A percentile compares a stretch with the other conserved stretches of the same genome.
These are phyloP conservation scores for Teratosphaeria pseudoeucalypti DNA, from an alignment of 2,329 filamentous ascomycete genomes.

Conservation along the genomic window DNA sequence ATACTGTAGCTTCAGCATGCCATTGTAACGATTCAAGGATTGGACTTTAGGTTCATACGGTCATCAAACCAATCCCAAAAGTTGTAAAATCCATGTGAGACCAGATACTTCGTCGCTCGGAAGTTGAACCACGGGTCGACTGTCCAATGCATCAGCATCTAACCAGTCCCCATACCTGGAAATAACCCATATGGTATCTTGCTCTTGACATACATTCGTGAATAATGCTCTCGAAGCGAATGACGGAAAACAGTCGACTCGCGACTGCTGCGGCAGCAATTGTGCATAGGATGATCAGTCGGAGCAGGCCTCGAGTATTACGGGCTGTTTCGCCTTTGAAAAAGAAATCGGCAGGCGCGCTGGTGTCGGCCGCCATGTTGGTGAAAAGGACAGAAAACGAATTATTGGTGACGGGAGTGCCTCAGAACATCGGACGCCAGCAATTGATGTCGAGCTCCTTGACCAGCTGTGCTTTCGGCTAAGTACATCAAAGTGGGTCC, in stretches of 20 bases:
- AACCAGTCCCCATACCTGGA: background rate
- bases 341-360: constrained; percentile 34
- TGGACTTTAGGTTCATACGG: constrained; percentile 43
- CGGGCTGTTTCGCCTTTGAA: constrained; percentile 68
- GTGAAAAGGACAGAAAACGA: background rate
- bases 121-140: constrained; percentile 99
- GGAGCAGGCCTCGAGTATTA: constrained; percentile 74
- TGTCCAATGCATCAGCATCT: constrained; percentile 31
- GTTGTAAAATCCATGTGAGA: constrained; percentile 93
- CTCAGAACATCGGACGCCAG: background rate
- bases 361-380: background rate
- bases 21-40: background rate
- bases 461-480: background rate
- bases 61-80: constrained; percentile 99
- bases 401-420: background rate
- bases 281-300: constrained; percentile 78
- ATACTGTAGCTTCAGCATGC: constrained; percentile 2
- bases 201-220: constrained; percentile 75
- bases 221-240: constrained; percentile 98
- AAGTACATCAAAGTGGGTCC: background rate
- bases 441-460: background rate
- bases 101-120: constrained; percentile 92
- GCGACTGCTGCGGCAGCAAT: constrained; percentile 87
- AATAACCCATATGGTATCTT: constrained; percentile 5
- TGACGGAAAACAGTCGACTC: constrained; percentile 94